Evolutionary conservation across 2,329 filamentous ascomycete genomes (phyloP).

Genomic region (Phyllosticta citrichinensis): DNA sequence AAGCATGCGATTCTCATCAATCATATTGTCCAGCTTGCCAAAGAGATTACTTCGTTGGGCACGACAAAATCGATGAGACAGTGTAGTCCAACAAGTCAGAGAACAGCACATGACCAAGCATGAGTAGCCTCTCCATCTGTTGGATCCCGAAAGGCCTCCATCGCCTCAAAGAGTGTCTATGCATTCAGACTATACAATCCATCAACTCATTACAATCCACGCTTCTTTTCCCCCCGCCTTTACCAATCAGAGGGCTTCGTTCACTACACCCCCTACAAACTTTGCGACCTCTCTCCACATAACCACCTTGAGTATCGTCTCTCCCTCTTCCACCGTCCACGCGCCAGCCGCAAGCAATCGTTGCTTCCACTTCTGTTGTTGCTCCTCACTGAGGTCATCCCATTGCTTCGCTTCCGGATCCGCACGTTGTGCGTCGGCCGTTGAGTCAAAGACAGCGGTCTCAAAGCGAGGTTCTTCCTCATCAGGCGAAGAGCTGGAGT

Average conservation of each 20-base stretch:
- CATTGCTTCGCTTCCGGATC: slow-evolving; percentile 49
- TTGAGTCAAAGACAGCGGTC: slow-evolving; percentile 29
- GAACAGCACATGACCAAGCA: neutral
- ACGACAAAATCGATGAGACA: neutral
- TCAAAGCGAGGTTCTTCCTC: slow-evolving; percentile 26
- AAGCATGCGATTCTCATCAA: neutral
- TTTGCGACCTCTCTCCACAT: slow-evolving; percentile 66
- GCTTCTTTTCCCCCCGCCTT: neutral
- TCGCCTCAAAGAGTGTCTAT: neutral
- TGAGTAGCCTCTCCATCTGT: neutral
- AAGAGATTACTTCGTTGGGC: neutral
- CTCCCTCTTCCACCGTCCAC: slow-evolving; percentile 71
- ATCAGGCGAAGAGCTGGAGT: slow-evolving; percentile 14
- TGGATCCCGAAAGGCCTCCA: neutral
- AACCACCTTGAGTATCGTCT: slow-evolving; percentile 64
- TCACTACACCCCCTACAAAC: slow-evolving; percentile 34
- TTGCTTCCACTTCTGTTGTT: slow-evolving; percentile 60
- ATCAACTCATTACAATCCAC: neutral
- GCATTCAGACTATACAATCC: neutral
- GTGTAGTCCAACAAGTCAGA: neutral
- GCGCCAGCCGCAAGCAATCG: slow-evolving; percentile 60
- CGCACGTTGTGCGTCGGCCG: slow-evolving; percentile 24
- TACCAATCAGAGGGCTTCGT: neutral
- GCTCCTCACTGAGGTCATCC: slow-evolving; percentile 56
- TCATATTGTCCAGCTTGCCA: neutral